phyloP scores from a whole-genome alignment of 805 yeast genomes.

The Phaffomyces opuntiae region DNA sequence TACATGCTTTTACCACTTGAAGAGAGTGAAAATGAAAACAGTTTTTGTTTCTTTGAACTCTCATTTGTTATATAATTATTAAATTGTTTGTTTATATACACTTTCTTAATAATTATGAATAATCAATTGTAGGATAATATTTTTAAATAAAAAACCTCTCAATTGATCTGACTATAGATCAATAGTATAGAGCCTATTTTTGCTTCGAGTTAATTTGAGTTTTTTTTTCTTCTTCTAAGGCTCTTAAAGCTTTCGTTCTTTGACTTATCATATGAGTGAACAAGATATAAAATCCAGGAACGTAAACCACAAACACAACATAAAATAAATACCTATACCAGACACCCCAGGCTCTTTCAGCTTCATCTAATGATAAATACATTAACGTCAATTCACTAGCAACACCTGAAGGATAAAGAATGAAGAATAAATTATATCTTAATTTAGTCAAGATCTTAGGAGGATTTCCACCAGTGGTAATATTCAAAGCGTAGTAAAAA shows the following conservation, averaged over 20 bases:
- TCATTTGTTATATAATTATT: too few species aligned
- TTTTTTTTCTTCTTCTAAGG: conserved; percentile 16
- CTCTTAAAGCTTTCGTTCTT: conserved; percentile 67
- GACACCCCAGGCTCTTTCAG: conserved; percentile 43
- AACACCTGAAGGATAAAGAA: conserved; percentile 91
- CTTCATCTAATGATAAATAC: conserved; percentile 63
- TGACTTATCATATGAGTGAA: conserved; percentile 86
- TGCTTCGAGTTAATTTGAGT: background rate
- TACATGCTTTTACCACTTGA: background rate
- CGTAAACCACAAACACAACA: conserved; percentile 54
- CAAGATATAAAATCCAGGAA: conserved; percentile 82
- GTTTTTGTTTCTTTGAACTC: too few species aligned
- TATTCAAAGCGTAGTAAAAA: conserved; percentile 72
- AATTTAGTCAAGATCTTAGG: conserved; percentile 57
- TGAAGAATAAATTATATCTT: conserved; percentile 76
- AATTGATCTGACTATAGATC: too few species aligned
- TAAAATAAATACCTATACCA: conserved; percentile 51
- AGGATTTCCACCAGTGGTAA: conserved; percentile 42
- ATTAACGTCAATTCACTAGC: conserved; percentile 70
- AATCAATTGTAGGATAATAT: too few species aligned
- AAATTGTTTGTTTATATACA: too few species aligned
- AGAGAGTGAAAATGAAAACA: too few species aligned
- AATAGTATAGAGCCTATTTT: too few species aligned
- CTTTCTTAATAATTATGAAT: too few species aligned
- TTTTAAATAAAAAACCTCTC: too few species aligned